A percentile compares a stretch with the other conserved stretches of the same genome.
These are phyloP conservation scores for Leccinum pellstonianum DNA, from an alignment of 768 basidiomycete genomes.

Conservation along the genomic window DNA sequence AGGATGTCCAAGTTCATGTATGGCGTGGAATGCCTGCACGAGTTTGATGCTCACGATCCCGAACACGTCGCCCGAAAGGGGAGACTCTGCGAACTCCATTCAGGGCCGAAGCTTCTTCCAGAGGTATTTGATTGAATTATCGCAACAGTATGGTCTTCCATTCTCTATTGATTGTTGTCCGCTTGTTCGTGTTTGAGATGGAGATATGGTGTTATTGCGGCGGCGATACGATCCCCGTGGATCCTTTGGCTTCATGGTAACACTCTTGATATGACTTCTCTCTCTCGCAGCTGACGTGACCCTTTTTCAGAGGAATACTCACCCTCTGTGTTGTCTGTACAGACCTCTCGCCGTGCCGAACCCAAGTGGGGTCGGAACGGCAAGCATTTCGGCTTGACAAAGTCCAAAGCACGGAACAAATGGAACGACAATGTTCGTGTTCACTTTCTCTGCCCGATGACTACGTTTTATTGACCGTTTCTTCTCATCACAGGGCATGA, in stretches of 20 bases:
- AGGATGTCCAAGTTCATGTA: slow-evolving; percentile 81
- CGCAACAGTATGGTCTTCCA: slow-evolving; percentile 48
- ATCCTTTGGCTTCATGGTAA: slow-evolving; percentile 56
- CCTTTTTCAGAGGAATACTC: slow-evolving; percentile 55
- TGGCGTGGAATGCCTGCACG: slow-evolving; percentile 75
- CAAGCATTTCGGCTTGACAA: slow-evolving; percentile 78
- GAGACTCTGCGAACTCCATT: slow-evolving; percentile 70
- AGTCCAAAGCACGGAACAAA: slow-evolving; percentile 80
- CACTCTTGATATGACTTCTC: background rate
- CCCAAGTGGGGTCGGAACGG: slow-evolving; percentile 62
- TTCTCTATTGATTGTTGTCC: slow-evolving; percentile 11
- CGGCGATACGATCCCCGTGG: slow-evolving; percentile 70
- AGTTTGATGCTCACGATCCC: slow-evolving; percentile 60
- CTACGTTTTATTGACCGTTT: slow-evolving; percentile 1
- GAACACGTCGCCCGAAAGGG: slow-evolving; percentile 63
- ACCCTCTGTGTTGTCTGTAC: slow-evolving; percentile 78
- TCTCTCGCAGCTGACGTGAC: background rate
- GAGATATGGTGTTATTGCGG: slow-evolving; percentile 85
- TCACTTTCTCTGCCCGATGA: background rate
- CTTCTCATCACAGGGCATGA: slow-evolving; percentile 51
- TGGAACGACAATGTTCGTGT: slow-evolving; percentile 73
- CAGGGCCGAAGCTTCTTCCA: slow-evolving; percentile 72
- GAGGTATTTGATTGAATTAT: slow-evolving; percentile 85
- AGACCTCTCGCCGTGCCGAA: slow-evolving; percentile 68
- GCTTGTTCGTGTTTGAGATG: slow-evolving; percentile 74